Percentiles rank a stretch among this genome's conserved stretches.
Conservation (phyloP, 2,329 filamentous ascomycete genomes). For the Fusarium odoratissimum region DNA sequence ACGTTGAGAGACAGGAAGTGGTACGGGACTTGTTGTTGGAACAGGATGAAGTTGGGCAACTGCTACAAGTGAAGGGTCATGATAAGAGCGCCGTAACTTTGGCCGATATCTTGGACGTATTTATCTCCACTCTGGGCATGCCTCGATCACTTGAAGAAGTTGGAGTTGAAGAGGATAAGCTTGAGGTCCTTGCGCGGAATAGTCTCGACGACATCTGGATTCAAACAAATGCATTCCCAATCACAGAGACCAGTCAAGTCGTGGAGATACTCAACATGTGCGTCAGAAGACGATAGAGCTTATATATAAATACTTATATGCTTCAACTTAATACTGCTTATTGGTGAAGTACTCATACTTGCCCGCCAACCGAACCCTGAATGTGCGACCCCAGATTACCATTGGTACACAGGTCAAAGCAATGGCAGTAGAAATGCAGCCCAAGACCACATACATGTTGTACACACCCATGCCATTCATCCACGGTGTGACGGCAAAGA, state of each 20-base stretch:
- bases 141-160: slow-evolving; percentile 65
- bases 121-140: slow-evolving; percentile 64
- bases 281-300: neutral
- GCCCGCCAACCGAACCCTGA: slow-evolving; percentile 14
- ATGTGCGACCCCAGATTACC: slow-evolving; percentile 29
- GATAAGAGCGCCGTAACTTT: slow-evolving; percentile 51
- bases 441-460: slow-evolving; percentile 30
- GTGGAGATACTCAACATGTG: slow-evolving; percentile 61
- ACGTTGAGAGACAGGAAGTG: slow-evolving; percentile 46
- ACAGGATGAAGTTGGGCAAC: slow-evolving; percentile 15
- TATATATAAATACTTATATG: no score
- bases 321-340: slow-evolving; percentile 5
- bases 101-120: slow-evolving; percentile 62
- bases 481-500: slow-evolving; percentile 31
- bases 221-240: slow-evolving; percentile 61
- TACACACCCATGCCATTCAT: slow-evolving; percentile 29
- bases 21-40: slow-evolving; percentile 19
- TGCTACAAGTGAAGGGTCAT: neutral
- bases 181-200: slow-evolving; percentile 60
- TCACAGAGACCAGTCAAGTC: slow-evolving; percentile 60
- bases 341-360: slow-evolving; percentile 24
- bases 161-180: slow-evolving; percentile 59
- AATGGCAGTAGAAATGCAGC: slow-evolving; percentile 15
- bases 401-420: slow-evolving; percentile 26
- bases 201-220: slow-evolving; percentile 63